phyloP scores from a whole-genome alignment of 2,329 filamentous ascomycete genomes.

The Cadophora luteo-olivacea region DNA sequence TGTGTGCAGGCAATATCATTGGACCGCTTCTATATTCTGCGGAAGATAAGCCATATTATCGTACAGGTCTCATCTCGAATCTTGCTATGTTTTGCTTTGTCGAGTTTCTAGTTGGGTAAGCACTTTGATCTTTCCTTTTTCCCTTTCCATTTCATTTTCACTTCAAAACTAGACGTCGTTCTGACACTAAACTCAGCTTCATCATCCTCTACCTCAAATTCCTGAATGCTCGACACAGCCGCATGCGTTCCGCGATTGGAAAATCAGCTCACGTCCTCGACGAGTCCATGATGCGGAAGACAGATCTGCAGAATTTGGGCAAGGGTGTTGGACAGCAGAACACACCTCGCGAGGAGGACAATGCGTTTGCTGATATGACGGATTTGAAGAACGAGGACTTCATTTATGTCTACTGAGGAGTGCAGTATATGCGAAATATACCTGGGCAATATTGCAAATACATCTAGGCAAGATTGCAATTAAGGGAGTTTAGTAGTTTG shows the following conservation, averaged over 20 bases:
- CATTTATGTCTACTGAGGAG: slow-evolving; percentile 54
- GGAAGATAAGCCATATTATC: slow-evolving; percentile 63
- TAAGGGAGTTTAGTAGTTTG: too few species aligned
- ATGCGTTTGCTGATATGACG: slow-evolving; percentile 63
- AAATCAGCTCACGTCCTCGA: slow-evolving; percentile 66
- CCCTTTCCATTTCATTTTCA: not conserved
- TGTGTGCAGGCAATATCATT: slow-evolving; percentile 69
- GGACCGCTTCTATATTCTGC: slow-evolving; percentile 69
- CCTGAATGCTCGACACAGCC: slow-evolving; percentile 53
- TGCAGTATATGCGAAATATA: too few species aligned
- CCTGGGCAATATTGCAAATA: too few species aligned
- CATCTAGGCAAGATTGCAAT: too few species aligned
- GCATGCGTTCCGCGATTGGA: slow-evolving; percentile 63
- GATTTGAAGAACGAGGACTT: slow-evolving; percentile 70
- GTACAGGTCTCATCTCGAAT: slow-evolving; percentile 18
- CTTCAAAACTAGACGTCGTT: not conserved
- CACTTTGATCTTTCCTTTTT: not conserved
- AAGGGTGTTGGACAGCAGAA: slow-evolving; percentile 13
- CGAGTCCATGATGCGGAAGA: slow-evolving; percentile 57
- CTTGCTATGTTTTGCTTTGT: slow-evolving; percentile 27
- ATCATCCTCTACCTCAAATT: slow-evolving; percentile 55
- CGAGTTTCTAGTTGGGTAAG: slow-evolving; percentile 35
- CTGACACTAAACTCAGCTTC: slow-evolving; percentile 26
- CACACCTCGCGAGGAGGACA: slow-evolving; percentile 46
- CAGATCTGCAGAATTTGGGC: slow-evolving; percentile 36